A percentile compares a stretch with the other conserved stretches of the same genome.
phyloP scores from a whole-genome alignment of 257 asterid genomes.

The Orobanche coerulescens region DNA sequence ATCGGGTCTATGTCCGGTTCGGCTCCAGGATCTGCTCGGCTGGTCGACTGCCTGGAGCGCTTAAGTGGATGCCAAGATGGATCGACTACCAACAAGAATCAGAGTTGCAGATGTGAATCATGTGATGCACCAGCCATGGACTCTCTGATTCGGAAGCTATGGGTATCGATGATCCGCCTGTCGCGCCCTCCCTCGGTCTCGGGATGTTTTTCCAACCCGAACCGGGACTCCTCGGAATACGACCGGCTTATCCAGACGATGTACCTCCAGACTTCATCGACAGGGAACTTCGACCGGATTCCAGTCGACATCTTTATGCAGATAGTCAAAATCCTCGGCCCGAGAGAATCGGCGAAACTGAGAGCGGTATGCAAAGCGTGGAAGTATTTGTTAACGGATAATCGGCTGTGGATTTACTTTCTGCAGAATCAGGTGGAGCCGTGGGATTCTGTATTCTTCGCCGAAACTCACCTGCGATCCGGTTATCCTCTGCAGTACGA shows the following conservation, averaged over 20 bases:
- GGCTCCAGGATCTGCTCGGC: no score
- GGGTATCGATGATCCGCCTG: constrained; percentile 51
- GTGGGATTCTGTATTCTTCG: constrained; percentile 76
- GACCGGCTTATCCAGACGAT: constrained; percentile 48
- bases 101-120: no score
- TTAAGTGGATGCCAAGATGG: no score
- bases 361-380: constrained; percentile 71
- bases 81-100: not conserved
- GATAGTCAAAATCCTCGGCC: constrained; percentile 63
- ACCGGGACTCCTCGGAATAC: constrained; percentile 25
- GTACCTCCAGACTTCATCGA: constrained; percentile 45
- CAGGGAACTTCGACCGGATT: constrained; percentile 79
- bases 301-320: constrained; percentile 65
- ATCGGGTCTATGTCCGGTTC: no score
- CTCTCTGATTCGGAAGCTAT: constrained; percentile 52
- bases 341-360: constrained; percentile 64
- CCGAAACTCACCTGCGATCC: constrained; percentile 68
- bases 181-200: constrained; percentile 31
- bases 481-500: constrained; percentile 78
- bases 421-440: constrained; percentile 73
- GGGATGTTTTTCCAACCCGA: constrained; percentile 17
- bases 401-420: constrained; percentile 85
- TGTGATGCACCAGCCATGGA: constrained; percentile 31
- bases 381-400: constrained; percentile 63
- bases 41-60: no score